Base-by-base conservation (phyloP, 2,329 filamentous ascomycete species). In the Nemania abortiva region DNA sequence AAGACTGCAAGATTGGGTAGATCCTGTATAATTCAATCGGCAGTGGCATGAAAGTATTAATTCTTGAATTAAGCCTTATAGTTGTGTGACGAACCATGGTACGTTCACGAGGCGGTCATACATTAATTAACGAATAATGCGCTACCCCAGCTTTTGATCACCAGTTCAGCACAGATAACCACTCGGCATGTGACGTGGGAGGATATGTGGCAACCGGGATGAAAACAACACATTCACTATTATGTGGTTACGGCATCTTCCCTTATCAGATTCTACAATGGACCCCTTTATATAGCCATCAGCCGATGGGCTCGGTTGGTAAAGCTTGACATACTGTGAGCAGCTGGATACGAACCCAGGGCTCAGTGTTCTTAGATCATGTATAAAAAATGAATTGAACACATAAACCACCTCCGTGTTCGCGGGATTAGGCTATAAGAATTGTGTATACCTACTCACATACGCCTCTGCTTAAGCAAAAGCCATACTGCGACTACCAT, bases 101-200 rank as follows among this genome's bases (percentile, higher is more conserved):
- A 54, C 45, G 42, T 15, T 49, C 52, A 20, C 13, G 52, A 61
- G 18, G 34, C 11, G 3, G 27, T 39, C 20, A 34, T 49, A 47
- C 27, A 56, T 67, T 52, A 49, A 65, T 62, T 60, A n/a, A 42
- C n/a, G 7, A 15, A 22, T 24, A 18, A 52, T 68, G 64, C 52
- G 34, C 47, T 61, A 50, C 39, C 55, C 50, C 37, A 55, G 53
- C 18, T 27, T 31, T 18, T 49, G 22, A 39, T 29, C 56, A 45
- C 39, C 34, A 59, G 24, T 47, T 45, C 37, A 29, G 39, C 24
- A 22, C 49, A 22, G 45, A 20, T 62, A 45, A 27, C 47, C 11
- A 29, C 11, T 58, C 18, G 42, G 53, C 50, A 56, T 31, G 34
- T 59, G 31, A 37, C 39, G 0, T 45, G 3, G 24, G 24, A 45